Conservation (phyloP, 305 asterid species). For the Euphrasia arctica region DNA sequence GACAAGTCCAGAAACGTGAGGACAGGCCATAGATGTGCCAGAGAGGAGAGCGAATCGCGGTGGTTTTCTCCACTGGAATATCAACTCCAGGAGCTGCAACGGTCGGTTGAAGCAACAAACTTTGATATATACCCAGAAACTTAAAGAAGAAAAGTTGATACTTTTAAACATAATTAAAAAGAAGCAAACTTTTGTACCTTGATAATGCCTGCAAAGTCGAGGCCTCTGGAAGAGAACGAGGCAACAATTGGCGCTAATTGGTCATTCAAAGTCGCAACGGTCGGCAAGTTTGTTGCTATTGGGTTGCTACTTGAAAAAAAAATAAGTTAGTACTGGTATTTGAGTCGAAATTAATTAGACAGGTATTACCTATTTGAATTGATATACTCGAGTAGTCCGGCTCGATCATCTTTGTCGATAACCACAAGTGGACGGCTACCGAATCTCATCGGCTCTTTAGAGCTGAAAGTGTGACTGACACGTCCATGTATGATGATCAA, state of each 20-base stretch:
- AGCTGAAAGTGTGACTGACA: background rate
- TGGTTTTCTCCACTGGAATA: no score
- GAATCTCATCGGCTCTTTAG: background rate
- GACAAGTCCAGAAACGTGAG: conserved; percentile 47
- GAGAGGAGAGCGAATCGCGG: no score
- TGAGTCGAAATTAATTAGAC: no score
- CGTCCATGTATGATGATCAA: background rate
- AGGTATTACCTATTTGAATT: background rate
- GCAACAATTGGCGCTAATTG: background rate
- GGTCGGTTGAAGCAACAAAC: no score
- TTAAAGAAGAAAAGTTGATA: no score
- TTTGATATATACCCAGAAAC: no score
- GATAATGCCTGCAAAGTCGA: no score
- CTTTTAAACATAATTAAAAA: no score
- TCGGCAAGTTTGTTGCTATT: background rate
- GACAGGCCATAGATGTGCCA: conserved; percentile 59
- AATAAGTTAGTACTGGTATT: background rate
- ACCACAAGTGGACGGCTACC: background rate
- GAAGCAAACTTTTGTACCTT: no score
- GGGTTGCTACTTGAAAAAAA: background rate
- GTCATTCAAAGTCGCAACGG: background rate
- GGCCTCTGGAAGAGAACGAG: background rate
- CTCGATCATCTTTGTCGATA: background rate
- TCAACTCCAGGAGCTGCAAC: no score
- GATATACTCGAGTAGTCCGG: background rate